Conservation (phyloP, 306 rosid species). For the Cucumis hystrix region DNA sequence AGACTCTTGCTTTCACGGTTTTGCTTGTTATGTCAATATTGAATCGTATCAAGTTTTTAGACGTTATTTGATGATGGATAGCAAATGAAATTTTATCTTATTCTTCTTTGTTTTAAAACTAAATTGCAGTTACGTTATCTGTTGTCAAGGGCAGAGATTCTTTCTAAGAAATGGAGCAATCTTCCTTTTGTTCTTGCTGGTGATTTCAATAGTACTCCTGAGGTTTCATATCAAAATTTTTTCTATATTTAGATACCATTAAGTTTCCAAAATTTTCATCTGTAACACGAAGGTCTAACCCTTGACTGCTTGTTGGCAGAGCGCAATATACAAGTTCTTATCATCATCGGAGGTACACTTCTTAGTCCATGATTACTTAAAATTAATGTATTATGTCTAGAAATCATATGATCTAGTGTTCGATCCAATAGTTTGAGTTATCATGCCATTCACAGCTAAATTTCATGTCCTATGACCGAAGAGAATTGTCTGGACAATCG, state of each 20-base stretch:
- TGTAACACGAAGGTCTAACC: constrained; percentile 1
- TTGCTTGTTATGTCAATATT: neutral
- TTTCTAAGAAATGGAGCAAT: constrained; percentile 70
- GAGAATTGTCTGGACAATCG: constrained; percentile 72
- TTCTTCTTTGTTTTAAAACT: constrained; percentile 8
- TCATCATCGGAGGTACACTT: constrained; percentile 64
- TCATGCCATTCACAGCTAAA: constrained; percentile 36
- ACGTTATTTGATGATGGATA: neutral
- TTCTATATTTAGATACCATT: constrained; percentile 1
- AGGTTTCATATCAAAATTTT: constrained; percentile 29
- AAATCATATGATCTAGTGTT: neutral
- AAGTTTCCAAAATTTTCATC: constrained; percentile 1
- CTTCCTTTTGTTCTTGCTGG: constrained; percentile 73
- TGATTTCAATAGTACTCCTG: constrained; percentile 77
- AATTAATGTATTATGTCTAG: neutral
- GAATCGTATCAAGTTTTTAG: neutral
- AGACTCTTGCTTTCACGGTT: neutral
- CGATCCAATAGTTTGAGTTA: neutral
- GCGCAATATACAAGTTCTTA: constrained; percentile 83
- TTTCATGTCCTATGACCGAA: constrained; percentile 47
- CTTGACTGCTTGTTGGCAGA: constrained; percentile 35
- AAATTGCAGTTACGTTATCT: constrained; percentile 55
- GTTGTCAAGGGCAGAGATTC: constrained; percentile 48
- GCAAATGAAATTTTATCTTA: neutral
- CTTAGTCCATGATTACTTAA: neutral